Base-by-base conservation (phyloP, 345 rosid species). In the Dovyalis caffra region DNA sequence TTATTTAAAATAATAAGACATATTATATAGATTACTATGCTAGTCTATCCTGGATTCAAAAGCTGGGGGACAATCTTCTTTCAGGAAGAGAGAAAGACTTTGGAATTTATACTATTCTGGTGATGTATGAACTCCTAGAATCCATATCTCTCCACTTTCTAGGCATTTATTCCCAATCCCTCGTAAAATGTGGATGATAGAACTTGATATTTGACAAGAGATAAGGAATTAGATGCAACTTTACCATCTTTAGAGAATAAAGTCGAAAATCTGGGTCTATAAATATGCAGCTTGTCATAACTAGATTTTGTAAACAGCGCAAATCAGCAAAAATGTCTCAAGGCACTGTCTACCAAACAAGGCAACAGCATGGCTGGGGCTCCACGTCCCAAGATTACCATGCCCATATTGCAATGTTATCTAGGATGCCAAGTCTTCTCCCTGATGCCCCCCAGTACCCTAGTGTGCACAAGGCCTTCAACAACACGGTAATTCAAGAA, bases 391-490 rank as follows among this genome's bases (percentile, higher is more conserved):
- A 40, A 0, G 92, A 88, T 23, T 83, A 80, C 86, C 78, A 81
- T 70, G 64, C 64, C 10, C 85, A 84, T 60, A 3, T 86, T 18
- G 9, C 86, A 1, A 64, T 3, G 31, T 56, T 83, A 18, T 68
- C 77, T 16, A 79, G 81, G 81, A 61, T 3, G 76, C 76, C 89
- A 9, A 85, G 76, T 45, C 29, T 77, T 26, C 70, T 81, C 28
- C 66, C 73, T 6, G 87, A 76, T 62, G 73, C 66, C 15, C 82
- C 89, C 29, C 85, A 76, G 14, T 87, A 87, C 83, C 91, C 91
- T 0, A 81, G 8, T 25, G 83, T 83, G 26, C 78, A 76, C 82
- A 74, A 61, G 60, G 78, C 33, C 69, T 83, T 88, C 83, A 81
- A 85, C 71, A 83, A 76, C 21, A 79, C 31, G n/a, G 72, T 31